phyloP scores from a whole-genome alignment of 169 alveolate species.

The Toxoplasma gondii region DNA sequence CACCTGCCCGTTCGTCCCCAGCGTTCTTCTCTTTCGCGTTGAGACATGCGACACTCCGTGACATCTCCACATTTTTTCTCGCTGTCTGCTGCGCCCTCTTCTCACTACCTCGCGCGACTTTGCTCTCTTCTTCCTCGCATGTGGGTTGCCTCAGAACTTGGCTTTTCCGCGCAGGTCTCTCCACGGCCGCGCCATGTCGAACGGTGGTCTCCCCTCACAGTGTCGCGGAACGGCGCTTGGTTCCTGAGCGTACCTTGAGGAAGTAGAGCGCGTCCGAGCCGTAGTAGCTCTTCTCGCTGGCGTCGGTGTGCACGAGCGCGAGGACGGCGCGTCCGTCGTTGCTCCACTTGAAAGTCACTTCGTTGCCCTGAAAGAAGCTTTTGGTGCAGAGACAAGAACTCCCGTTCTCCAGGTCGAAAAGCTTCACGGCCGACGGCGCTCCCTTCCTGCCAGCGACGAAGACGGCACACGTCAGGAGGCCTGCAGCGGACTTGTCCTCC shows the following conservation, averaged over 20 bases:
- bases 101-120: no score
- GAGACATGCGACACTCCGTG: no score
- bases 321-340: slow-evolving; percentile 54
- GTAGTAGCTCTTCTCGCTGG: slow-evolving; percentile 50
- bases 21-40: no score
- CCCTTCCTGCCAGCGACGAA: slow-evolving; percentile 3
- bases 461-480: neutral
- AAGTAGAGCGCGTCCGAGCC: slow-evolving; percentile 50
- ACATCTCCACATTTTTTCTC: no score
- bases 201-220: no score
- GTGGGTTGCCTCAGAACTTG: no score
- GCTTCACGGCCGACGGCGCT: neutral
- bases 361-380: slow-evolving; percentile 42
- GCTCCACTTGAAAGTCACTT: slow-evolving; percentile 48
- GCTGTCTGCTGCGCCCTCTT: no score
- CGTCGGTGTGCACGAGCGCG: slow-evolving; percentile 41
- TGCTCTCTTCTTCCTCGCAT: no score
- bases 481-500: neutral
- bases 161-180: no score
- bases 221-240: no score
- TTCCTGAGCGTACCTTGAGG: neutral
- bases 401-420: neutral
- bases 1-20: no score
- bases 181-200: no score
- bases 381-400: neutral